phyloP scores from a whole-genome alignment of 139 green algal species.

The Chlamydomonas eustigma region DNA sequence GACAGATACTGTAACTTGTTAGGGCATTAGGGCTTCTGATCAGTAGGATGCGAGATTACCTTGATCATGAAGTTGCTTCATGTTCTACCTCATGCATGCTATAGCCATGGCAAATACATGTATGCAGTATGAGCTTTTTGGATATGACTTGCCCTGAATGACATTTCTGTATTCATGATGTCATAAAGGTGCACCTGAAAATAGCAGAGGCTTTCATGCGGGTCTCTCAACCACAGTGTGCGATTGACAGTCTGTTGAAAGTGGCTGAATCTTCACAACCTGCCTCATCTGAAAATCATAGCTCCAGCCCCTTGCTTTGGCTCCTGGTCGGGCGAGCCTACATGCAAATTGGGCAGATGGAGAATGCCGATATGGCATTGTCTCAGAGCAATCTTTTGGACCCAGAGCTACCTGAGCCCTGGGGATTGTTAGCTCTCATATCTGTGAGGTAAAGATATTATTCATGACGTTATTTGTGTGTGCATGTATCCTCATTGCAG shows the following conservation, averaged over 20 bases:
- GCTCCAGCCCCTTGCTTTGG: neutral
- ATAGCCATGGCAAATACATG: no score
- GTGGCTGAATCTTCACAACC: neutral
- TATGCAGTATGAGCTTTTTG: no score
- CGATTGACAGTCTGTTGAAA: neutral
- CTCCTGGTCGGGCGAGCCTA: neutral
- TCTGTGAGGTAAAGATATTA: neutral
- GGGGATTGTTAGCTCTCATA: slow-evolving; percentile 7
- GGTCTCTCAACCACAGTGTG: neutral
- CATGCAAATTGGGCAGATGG: neutral
- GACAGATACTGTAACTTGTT: no score
- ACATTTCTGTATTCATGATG: no score
- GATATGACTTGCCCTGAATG: no score
- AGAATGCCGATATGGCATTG: neutral
- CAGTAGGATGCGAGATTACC: no score
- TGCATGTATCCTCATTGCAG: no score
- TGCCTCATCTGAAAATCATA: neutral
- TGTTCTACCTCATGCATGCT: no score
- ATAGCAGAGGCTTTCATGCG: slow-evolving; percentile 7
- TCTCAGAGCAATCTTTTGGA: slow-evolving; percentile 7
- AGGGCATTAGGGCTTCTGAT: no score
- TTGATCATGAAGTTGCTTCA: no score
- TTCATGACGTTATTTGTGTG: no score
- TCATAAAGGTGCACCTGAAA: neutral
- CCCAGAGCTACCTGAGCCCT: slow-evolving; percentile 14